Percentiles rank a stretch among this genome's conserved stretches.
These are phyloP conservation scores for Paramecium octaurelia DNA, from an alignment of 73 alveolate genomes.

Conservation along the genomic window DNA sequence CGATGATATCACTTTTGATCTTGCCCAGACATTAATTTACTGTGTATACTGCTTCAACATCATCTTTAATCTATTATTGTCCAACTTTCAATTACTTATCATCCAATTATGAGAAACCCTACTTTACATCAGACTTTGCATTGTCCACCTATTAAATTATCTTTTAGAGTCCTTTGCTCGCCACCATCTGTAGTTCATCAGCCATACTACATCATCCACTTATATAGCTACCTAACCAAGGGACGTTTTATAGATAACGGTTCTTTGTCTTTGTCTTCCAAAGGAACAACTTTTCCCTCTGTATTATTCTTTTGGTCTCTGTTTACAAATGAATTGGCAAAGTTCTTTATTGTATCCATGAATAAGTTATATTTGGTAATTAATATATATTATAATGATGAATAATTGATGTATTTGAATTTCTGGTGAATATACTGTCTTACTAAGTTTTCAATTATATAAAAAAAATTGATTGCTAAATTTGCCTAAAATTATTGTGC, in stretches of 20 bases:
- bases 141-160: neutral
- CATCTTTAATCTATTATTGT: neutral
- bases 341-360: conserved; percentile 8
- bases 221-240: neutral
- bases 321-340: neutral
- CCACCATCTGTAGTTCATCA: neutral
- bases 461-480: too few relatives aligned
- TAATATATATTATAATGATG: neutral
- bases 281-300: neutral
- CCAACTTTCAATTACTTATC: neutral
- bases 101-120: neutral
- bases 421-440: neutral
- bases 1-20: neutral
- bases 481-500: too few relatives aligned
- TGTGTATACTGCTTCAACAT: neutral
- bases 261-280: neutral
- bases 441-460: too few relatives aligned
- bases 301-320: neutral
- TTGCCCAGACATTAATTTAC: conserved; percentile 49
- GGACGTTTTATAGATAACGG: neutral
- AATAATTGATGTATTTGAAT: neutral
- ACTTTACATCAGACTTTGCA: neutral
- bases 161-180: neutral
- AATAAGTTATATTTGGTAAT: neutral
- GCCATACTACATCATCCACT: neutral